These are phyloP conservation scores for Nannizziopsis arthrosporioides DNA, from an alignment of 2,329 filamentous ascomycete genomes.

Conservation along the genomic window DNA sequence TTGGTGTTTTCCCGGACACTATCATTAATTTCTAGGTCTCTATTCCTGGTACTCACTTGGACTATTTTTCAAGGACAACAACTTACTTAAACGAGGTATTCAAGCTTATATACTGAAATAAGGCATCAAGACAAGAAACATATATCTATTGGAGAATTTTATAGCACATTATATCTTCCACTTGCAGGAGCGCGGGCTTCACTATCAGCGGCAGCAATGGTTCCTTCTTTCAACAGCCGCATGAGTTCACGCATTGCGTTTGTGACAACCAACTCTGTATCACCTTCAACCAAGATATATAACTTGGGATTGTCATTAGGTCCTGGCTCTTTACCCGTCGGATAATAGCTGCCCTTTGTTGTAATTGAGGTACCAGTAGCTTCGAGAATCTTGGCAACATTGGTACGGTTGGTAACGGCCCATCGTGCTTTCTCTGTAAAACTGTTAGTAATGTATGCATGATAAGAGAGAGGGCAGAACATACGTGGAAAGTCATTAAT, in stretches of 20 bases:
- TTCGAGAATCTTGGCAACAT: constrained; percentile 95
- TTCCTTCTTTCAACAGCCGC: constrained; percentile 77
- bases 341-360: constrained; percentile 87
- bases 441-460: constrained; percentile 11
- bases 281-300: constrained; percentile 94
- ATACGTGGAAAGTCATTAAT: constrained; percentile 94
- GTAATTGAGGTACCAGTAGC: constrained; percentile 92
- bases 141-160: constrained; percentile 10
- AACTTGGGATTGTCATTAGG: constrained; percentile 75
- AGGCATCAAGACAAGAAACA: not conserved
- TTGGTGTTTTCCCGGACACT: too few species aligned
- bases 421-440: constrained; percentile 74
- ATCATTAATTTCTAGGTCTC: too few species aligned
- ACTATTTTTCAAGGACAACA: too few species aligned
- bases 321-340: constrained; percentile 65
- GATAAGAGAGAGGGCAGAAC: constrained; percentile 18
- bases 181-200: constrained; percentile 65
- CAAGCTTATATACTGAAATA: too few species aligned
- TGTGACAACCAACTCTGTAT: constrained; percentile 84
- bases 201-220: constrained; percentile 77
- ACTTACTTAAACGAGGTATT: too few species aligned
- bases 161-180: constrained; percentile 79
- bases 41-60: too few species aligned
- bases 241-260: constrained; percentile 85
- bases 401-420: constrained; percentile 96